Evolutionary conservation across 306 rosid genomes (phyloP), one percentile per base, ranked within the genome.

Genomic region (Rosa chinensis): DNA sequence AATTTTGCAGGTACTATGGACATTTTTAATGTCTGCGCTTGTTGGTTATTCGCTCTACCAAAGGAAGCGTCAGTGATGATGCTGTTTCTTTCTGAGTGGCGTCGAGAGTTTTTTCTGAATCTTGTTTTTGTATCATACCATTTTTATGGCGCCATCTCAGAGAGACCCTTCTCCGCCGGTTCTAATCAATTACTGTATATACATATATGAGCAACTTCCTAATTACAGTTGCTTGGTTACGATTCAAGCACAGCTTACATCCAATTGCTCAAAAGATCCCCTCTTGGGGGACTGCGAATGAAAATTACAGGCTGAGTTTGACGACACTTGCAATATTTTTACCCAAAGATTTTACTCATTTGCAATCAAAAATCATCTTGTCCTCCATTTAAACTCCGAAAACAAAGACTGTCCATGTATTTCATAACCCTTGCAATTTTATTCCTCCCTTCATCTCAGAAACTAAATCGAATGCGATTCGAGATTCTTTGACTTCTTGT

Each of bases 41-140:
- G 97, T 95, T 85, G 99, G 99, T 78, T 95, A 90, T 83, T 92
- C 99, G 12, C 91, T 95, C 78, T 95, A 95, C 85, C 94, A 93
- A 79, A 89, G 93, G 84, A 86, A 81, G 89, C 98, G 93, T 58
- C 92, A 77, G 69, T 94, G 86, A 90, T 56, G 40, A 90, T 68
- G 53, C 25, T 7, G 40, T 11, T 28, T 11, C 0, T 25, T 25
- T 25, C 28, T 25, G 69, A 44, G 47, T 58, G 72, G 14, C 11
- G 68, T 63, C 20, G 56, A 21, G 8, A 37, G 35, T 10, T 32
- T 10, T n/a, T 20, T 20, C 66, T 35, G 9, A 64, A 37, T 66
- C 70, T 35, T 66, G 66, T 44, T 43, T 28, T 45, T 44, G 25
- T 28, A n/a, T 49, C 20, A 43, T 53, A 43, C 20, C 62, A 74